Conservation (phyloP, 2,329 filamentous ascomycete species). For the Zymoseptoria ardabiliae region DNA sequence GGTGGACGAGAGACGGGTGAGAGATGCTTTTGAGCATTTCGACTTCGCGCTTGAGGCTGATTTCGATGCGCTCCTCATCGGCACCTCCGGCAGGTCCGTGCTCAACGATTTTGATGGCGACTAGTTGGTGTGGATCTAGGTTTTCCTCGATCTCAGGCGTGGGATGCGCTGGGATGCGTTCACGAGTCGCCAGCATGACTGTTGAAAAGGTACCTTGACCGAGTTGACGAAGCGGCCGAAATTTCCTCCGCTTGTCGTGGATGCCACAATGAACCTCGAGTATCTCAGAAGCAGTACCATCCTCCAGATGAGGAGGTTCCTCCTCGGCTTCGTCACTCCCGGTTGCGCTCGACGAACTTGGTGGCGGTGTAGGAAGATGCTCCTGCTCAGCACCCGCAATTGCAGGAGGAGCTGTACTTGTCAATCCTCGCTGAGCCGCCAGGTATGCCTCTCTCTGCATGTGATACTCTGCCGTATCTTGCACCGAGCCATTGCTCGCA, state of each 20-base stretch:
- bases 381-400: slow-evolving; percentile 14
- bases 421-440: slow-evolving; percentile 68
- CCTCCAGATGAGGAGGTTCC: slow-evolving; percentile 30
- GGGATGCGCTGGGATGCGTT: slow-evolving; percentile 43
- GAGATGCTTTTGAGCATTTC: slow-evolving; percentile 85
- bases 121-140: slow-evolving; percentile 68
- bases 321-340: slow-evolving; percentile 48
- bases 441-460: slow-evolving; percentile 75
- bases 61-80: slow-evolving; percentile 86
- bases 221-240: slow-evolving; percentile 70
- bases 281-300: slow-evolving; percentile 33
- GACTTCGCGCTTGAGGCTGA: slow-evolving; percentile 87
- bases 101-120: slow-evolving; percentile 92
- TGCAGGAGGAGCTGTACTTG: slow-evolving; percentile 38
- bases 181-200: slow-evolving; percentile 82
- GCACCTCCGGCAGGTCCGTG: slow-evolving; percentile 90
- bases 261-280: slow-evolving; percentile 46
- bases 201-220: slow-evolving; percentile 94
- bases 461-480: slow-evolving; percentile 44
- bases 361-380: slow-evolving; percentile 65
- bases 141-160: slow-evolving; percentile 39
- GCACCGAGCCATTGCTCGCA: slow-evolving; percentile 42
- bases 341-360: slow-evolving; percentile 57
- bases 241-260: slow-evolving; percentile 68
- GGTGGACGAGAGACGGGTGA: slow-evolving; percentile 82